Evolutionary conservation across 2,329 filamentous ascomycete species (phyloP), one percentile per base, ranked within the genome.

Genomic region (Blastomyces gilchristii): DNA sequence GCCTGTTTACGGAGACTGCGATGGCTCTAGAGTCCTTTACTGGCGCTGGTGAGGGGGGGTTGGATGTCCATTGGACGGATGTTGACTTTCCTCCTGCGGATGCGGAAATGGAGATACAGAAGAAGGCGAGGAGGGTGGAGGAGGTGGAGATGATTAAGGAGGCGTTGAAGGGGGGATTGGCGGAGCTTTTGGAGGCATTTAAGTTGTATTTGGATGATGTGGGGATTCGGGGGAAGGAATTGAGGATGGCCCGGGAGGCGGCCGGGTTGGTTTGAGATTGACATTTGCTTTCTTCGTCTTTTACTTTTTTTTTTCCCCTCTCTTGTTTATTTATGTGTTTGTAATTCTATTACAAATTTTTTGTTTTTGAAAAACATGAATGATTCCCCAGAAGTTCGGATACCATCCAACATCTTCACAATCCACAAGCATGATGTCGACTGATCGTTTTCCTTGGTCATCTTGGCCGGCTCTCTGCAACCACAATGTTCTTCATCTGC

Each of bases 31-130:
- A 96, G 69, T 76, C 72, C 1, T 91, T 95, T 71, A 81, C 85
- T 67, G 67, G 75, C 56, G 71, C 68, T 31, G 75, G 73, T 74
- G 8, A 76, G 70, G 2, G 77, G 88, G 53, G 74, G 1, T 68
- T 77, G 14, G 80, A 84, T 1, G 75, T 85, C 3, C 90, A 94
- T 74, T 95, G 90, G 90, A 92, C 89, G 1, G 91, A 96, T 72
- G 77, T 88, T 2, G 79, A 83, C 22, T 83, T 84, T 63, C 58
- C 58, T 31, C 71, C 74, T 0, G 78, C 71, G 0, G 71, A 66
- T 47, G 65, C 52, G 34, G 62, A 72, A 25, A 69, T 71, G 9
- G 67, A 71, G 37, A 70, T 69, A 0, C 70, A 74, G 67, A 65
- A 69, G 67, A 64, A 69, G 49, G 74, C 76, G 28, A 75, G 77